phyloP scores from a whole-genome alignment of 2,329 filamentous ascomycete species.

The Claviceps monticola region DNA sequence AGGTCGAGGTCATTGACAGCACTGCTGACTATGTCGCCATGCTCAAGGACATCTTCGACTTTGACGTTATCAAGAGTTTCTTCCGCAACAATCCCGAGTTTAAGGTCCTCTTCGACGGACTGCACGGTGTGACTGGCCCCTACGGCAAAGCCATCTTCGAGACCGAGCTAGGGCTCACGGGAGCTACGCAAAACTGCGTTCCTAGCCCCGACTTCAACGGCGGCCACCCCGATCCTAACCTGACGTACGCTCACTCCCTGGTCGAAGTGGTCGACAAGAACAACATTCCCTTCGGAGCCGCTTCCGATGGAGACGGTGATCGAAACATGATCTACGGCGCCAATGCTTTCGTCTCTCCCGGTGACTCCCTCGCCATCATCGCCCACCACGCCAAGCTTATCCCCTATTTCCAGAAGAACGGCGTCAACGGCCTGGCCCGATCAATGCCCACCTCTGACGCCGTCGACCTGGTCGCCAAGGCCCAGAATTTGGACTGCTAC shows the following conservation, averaged over 20 bases:
- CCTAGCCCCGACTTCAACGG: constrained; percentile 93
- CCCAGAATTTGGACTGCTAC: constrained; percentile 81
- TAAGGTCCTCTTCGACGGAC: constrained; percentile 91
- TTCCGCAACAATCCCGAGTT: constrained; percentile 78
- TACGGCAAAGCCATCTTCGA: constrained; percentile 94
- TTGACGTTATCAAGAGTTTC: constrained; percentile 89
- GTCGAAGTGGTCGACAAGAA: constrained; percentile 89
- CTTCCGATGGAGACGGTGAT: constrained; percentile 93
- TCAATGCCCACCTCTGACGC: constrained; percentile 97
- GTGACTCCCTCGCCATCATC: constrained; percentile 95
- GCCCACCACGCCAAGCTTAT: constrained; percentile 93
- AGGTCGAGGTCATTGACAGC: constrained; percentile 92
- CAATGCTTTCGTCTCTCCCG: constrained; percentile 89
- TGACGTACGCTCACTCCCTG: constrained; percentile 89
- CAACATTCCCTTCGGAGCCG: constrained; percentile 87
- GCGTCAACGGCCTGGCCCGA: constrained; percentile 85
- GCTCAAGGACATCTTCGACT: constrained; percentile 98
- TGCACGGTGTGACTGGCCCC: constrained; percentile 87
- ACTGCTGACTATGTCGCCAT: constrained; percentile 83
- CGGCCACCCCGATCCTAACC: constrained; percentile 93
- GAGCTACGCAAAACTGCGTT: constrained; percentile 74
- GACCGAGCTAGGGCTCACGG: constrained; percentile 73
- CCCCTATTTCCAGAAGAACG: constrained; percentile 96
- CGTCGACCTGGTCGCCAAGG: constrained; percentile 90
- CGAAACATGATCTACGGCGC: constrained; percentile 99